Evolutionary conservation across 108 stramenopile genomes (phyloP), one percentile per base, ranked within the genome.

Genomic region (Skeletonema menzelii): DNA sequence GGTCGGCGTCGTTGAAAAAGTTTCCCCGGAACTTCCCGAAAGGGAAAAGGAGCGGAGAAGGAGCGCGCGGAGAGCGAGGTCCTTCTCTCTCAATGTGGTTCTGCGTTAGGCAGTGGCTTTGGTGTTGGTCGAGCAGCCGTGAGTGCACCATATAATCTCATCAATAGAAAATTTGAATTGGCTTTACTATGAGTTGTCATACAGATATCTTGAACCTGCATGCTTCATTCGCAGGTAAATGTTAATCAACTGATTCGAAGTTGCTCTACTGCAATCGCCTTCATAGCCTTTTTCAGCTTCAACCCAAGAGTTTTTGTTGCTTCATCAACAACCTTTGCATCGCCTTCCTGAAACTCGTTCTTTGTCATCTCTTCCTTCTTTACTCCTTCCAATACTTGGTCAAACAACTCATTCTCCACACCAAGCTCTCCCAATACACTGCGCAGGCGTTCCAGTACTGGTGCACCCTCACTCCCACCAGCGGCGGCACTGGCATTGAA

Each of bases 321-420:
- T 7, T 80, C 84, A 62, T 86, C 84, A 31, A 90, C 56, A 13
- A 89, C 79, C 63, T 84, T 80, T 30, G 69, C 70, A 12, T 87
- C 84, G 34, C 88, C 81, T 22, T 38, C 38, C n/a, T 26, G 32
- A 24, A 65, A 57, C 13, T 59, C 61, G 28, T 88, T 75, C 63
- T 77, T 75, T 58, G 70, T 73, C 40, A 87, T 87, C 28, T 76
- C 70, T 40, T 91, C 84, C 57, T 75, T 72, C 64, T 81, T 82
- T 34, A 95, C 85, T 5, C 93, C 93, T 5, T 83, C 84, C 28
- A 92, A 77, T 11, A 95, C 93, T 79, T 95, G 93, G 63, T 92
- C 80, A 76, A 83, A 95, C 31, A 95, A 67, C 67, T 95, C 93
- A 40, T 73, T 67, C 67, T 95, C 93, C 27, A 95, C 66, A n/a